Conservation (phyloP, 805 yeast genomes). For the Cyberlindnera xishuangbannaensis region DNA sequence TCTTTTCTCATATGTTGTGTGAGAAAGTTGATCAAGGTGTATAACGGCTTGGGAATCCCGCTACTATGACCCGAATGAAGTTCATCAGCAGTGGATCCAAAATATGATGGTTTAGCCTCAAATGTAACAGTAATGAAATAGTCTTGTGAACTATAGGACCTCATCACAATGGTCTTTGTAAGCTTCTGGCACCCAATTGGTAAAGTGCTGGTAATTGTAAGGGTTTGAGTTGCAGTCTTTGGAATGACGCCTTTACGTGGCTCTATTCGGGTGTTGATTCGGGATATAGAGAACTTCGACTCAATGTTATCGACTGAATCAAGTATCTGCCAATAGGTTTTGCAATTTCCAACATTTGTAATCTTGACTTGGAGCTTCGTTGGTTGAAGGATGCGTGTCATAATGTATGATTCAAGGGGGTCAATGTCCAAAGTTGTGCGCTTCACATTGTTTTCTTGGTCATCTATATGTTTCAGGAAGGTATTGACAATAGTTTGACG, state of each 20-base stretch:
- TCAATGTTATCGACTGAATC: slow-evolving; percentile 26
- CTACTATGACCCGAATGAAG: slow-evolving; percentile 19
- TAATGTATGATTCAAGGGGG: slow-evolving; percentile 28
- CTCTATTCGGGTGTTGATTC: slow-evolving; percentile 17
- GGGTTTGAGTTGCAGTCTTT: slow-evolving; percentile 18
- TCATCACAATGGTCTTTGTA: slow-evolving; percentile 22
- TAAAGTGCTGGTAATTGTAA: slow-evolving; percentile 21
- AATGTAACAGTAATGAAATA: slow-evolving; percentile 27
- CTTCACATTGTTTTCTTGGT: slow-evolving; percentile 35
- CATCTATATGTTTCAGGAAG: slow-evolving; percentile 37
- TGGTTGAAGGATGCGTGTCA: slow-evolving; percentile 23
- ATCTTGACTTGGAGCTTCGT: slow-evolving; percentile 25
- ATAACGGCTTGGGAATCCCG: slow-evolving; percentile 29
- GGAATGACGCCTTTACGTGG: slow-evolving; percentile 29
- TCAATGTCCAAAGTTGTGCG: slow-evolving; percentile 35
- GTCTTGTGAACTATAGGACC: slow-evolving; percentile 28
- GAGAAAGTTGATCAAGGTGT: slow-evolving; percentile 26
- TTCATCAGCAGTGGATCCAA: slow-evolving; percentile 29
- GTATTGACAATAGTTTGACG: slow-evolving; percentile 31
- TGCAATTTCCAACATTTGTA: slow-evolving; percentile 31
- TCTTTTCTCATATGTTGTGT: slow-evolving; percentile 22
- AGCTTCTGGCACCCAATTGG: slow-evolving; percentile 24
- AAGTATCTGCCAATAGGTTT: slow-evolving; percentile 33
- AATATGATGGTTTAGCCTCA: slow-evolving; percentile 21
- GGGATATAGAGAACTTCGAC: slow-evolving; percentile 15